phyloP scores from a whole-genome alignment of 345 rosid species.

The Sapria himalayana region DNA sequence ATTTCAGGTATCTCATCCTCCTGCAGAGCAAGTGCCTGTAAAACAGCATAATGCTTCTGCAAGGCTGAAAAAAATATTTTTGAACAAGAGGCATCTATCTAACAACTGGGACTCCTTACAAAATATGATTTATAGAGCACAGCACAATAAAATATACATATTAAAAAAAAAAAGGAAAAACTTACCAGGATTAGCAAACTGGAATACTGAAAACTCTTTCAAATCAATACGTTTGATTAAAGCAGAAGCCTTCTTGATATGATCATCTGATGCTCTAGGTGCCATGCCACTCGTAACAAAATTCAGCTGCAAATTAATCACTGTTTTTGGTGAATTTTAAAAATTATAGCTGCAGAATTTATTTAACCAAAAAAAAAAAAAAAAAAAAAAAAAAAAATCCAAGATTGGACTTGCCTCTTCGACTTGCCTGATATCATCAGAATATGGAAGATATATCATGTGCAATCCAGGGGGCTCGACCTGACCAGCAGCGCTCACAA shows the following conservation, averaged over 20 bases:
- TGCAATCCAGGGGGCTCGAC: slow-evolving; percentile 93
- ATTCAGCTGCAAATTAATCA: slow-evolving; percentile 28
- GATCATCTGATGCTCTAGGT: slow-evolving; percentile 59
- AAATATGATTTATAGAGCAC: no score
- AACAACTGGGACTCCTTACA: no score
- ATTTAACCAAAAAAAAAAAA: no score
- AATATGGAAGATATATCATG: slow-evolving; percentile 83
- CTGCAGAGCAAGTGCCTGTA: slow-evolving; percentile 77
- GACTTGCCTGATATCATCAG: slow-evolving; percentile 61
- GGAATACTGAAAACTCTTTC: slow-evolving; percentile 60
- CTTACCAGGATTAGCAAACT: slow-evolving; percentile 71
- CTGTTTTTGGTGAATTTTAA: slow-evolving; percentile 11
- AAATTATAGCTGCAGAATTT: slow-evolving; percentile 5
- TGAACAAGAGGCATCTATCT: neutral
- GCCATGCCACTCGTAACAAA: slow-evolving; percentile 17
- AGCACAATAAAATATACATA: no score
- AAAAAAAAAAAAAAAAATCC: no score
- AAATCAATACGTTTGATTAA: slow-evolving; percentile 58
- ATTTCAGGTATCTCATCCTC: slow-evolving; percentile 59
- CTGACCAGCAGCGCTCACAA: slow-evolving; percentile 48
- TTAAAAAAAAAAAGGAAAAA: slow-evolving; percentile 3
- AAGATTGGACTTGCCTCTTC: slow-evolving; percentile 44
- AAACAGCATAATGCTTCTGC: slow-evolving; percentile 77
- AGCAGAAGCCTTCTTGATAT: slow-evolving; percentile 45
- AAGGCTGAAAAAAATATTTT: slow-evolving; percentile 29